Percentiles rank a stretch among this genome's conserved stretches.
Evolutionary conservation across 2,329 filamentous ascomycete genomes (phyloP).

Genomic region (Chrysoporthe deuterocubensis): DNA sequence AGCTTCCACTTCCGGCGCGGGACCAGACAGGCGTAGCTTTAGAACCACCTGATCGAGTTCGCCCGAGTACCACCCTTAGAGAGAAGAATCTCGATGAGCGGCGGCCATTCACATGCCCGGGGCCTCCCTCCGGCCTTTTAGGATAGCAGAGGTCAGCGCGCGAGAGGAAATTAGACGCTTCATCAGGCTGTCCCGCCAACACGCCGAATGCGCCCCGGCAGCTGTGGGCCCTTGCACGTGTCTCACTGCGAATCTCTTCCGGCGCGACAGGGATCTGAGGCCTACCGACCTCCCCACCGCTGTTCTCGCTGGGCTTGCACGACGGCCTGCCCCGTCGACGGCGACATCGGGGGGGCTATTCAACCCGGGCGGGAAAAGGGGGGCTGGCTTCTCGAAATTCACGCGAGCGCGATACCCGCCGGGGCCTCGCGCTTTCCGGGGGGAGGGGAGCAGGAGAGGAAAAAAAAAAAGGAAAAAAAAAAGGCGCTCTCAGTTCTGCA

Average conservation of each 20-base stretch:
- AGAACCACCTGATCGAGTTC: neutral
- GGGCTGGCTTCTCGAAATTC: neutral
- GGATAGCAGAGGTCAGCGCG: neutral
- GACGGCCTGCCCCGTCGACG: constrained; percentile 9
- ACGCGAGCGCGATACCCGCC: neutral
- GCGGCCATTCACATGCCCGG: neutral
- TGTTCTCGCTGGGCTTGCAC: constrained; percentile 1
- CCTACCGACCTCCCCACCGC: constrained; percentile 21
- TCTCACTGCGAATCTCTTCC: constrained; percentile 4
- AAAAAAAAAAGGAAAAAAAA: no score
- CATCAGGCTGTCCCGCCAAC: neutral
- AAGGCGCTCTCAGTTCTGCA: neutral
- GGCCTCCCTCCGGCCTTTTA: neutral
- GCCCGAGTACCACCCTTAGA: neutral
- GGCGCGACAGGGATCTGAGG: constrained; percentile 12
- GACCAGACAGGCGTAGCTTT: constrained; percentile 1
- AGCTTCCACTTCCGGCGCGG: constrained; percentile 6
- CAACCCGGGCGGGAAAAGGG: neutral
- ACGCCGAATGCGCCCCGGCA: constrained; percentile 12
- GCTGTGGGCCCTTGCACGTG: neutral
- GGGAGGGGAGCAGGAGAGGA: neutral
- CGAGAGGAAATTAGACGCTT: neutral
- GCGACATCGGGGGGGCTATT: constrained; percentile 15
- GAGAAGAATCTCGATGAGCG: neutral
- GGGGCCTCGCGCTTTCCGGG: neutral